Percentiles rank a stretch among this genome's conserved stretches.
Conservation (phyloP, 495 filamentous ascomycete species). For the Ascodesmis nigricans region DNA sequence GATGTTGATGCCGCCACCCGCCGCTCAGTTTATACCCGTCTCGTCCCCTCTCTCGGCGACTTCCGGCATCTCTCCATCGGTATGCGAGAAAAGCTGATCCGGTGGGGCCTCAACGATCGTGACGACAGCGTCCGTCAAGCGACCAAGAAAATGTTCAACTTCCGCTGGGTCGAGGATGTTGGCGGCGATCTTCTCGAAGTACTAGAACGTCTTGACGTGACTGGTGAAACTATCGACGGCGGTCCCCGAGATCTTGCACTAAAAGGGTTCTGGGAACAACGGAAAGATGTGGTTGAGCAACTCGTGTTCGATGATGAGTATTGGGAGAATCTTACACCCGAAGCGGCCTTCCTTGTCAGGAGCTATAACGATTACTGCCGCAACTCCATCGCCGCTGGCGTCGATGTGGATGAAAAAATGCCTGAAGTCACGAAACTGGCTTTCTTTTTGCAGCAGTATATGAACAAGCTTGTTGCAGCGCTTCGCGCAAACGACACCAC, state of each 20-base stretch:
- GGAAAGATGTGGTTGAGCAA: constrained; percentile 69
- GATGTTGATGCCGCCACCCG: constrained; percentile 69
- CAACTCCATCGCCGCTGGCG: constrained; percentile 36
- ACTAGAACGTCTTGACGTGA: constrained; percentile 78
- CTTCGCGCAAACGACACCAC: constrained; percentile 47
- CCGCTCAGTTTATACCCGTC: constrained; percentile 63
- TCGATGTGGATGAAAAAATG: constrained; percentile 69
- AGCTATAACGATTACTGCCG: constrained; percentile 89
- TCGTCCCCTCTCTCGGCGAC: constrained; percentile 78
- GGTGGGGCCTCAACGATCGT: constrained; percentile 85
- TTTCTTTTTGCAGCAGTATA: constrained; percentile 56
- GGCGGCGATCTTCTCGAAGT: constrained; percentile 67
- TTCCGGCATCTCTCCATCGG: constrained; percentile 89
- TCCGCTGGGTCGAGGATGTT: constrained; percentile 90
- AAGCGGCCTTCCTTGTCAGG: constrained; percentile 66
- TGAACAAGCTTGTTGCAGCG: constrained; percentile 49
- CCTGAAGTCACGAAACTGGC: constrained; percentile 82
- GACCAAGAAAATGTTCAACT: constrained; percentile 69
- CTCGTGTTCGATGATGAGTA: constrained; percentile 64
- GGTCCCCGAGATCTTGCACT: constrained; percentile 83
- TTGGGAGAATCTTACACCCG: constrained; percentile 68
- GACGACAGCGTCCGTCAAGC: constrained; percentile 90
- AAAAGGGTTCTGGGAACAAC: constrained; percentile 85
- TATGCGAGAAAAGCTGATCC: constrained; percentile 85
- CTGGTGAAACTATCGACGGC: constrained; percentile 71